Evolutionary conservation across 106 monocot species (phyloP), one percentile per base, ranked within the genome.

Genomic region (Allium cepa): DNA sequence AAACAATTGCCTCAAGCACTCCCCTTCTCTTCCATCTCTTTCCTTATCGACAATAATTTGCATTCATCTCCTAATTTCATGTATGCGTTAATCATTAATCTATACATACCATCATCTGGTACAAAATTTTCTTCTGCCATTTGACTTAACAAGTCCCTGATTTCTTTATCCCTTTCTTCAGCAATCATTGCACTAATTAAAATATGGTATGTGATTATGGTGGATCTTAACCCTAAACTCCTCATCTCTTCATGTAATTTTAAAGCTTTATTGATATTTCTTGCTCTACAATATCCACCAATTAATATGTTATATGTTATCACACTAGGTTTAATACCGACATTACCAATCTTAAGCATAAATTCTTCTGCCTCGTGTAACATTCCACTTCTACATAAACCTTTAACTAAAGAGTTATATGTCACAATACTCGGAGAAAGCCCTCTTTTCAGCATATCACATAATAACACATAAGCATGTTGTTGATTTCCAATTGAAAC

Each of bases 281-380:
- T 62, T 50, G 9, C 27, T 47, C 78, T 73, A 72, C 77, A 84
- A 74, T 80, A 77, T 10, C 78, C 84, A 7, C 78, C 71, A 49
- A 94, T 85, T 11, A 94, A 69, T 66, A 78, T 82, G 53, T 82
- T 87, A 27, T 80, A 87, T 11, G 87, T 94, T 46, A 90, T 69
- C 0, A 69, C 80, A 77, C 90, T 89, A 64, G 90, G 94, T 11
- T 12, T 67, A 50, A 79, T 8, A 62, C 87, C 84, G 53, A 80
- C 76, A 50, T 66, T 60, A 68, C 56, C 69, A 62, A 94, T 27
- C 50, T 45, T 47, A 47, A 10, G 15, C 14, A 68, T 16, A 50
- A 85, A 46, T 1, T 80, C 46, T 56, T 84, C 82, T 17, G 90
- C 94, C 56, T 84, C 80, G 48, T 28, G 53, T 10, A 87, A 17